Conservation (phyloP, 805 yeast genomes). For the Lipomyces sp. region DNA sequence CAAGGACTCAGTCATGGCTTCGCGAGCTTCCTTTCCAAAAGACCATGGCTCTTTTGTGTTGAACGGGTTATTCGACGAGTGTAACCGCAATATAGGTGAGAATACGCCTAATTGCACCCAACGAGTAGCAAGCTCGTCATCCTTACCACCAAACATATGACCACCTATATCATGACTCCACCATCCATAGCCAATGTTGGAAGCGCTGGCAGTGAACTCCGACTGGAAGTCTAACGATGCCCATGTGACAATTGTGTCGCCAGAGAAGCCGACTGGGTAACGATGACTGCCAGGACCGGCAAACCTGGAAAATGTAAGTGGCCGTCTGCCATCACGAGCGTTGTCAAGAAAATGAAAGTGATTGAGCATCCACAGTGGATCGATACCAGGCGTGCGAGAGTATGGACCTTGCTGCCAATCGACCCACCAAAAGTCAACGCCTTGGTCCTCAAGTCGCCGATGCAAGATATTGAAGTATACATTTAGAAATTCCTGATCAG, state of each 20-base stretch:
- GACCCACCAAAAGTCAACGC: slow-evolving; percentile 10
- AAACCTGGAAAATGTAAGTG: slow-evolving; percentile 3
- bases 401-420: slow-evolving; percentile 5
- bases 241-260: slow-evolving; percentile 11
- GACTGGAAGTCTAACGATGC: slow-evolving; percentile 5
- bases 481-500: neutral
- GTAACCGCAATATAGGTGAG: slow-evolving; percentile 4
- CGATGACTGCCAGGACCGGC: slow-evolving; percentile 9
- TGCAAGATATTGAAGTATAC: slow-evolving; percentile 7
- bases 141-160: slow-evolving; percentile 9
- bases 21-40: slow-evolving; percentile 7
- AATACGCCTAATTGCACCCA: slow-evolving; percentile 10
- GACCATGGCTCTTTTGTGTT: slow-evolving; percentile 10
- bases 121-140: slow-evolving; percentile 9
- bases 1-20: slow-evolving; percentile 3
- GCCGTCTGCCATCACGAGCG: slow-evolving; percentile 5
- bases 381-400: slow-evolving; percentile 3
- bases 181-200: slow-evolving; percentile 9
- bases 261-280: slow-evolving; percentile 5
- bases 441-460: slow-evolving; percentile 7
- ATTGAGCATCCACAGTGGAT: slow-evolving; percentile 9
- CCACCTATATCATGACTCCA: slow-evolving; percentile 10
- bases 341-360: slow-evolving; percentile 7
- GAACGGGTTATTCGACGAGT: slow-evolving; percentile 8
- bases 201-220: slow-evolving; percentile 7